phyloP scores from a whole-genome alignment of 495 filamentous ascomycete genomes.

The Pyrenula massariospora region DNA sequence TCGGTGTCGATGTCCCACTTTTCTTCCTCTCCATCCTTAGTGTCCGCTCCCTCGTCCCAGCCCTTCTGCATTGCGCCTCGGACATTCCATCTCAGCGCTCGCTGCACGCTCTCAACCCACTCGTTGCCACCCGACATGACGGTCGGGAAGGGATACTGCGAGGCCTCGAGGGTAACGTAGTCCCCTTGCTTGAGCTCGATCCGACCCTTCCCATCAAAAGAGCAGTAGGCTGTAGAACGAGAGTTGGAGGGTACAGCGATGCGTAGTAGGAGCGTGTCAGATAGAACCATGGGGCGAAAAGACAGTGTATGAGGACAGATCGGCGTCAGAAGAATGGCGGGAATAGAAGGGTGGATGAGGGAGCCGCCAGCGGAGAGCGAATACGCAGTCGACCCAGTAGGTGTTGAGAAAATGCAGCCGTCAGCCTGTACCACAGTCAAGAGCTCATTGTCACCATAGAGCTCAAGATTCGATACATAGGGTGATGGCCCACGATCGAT shows the following conservation, averaged over 20 bases:
- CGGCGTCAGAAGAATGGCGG: conserved; percentile 90
- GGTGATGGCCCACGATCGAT: conserved; percentile 93
- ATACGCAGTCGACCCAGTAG: conserved; percentile 90
- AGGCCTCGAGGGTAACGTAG: conserved; percentile 86
- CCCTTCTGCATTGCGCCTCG: conserved; percentile 76
- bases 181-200: conserved; percentile 86
- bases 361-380: conserved; percentile 92
- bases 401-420: conserved; percentile 93
- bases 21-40: conserved; percentile 25
- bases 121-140: conserved; percentile 67
- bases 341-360: conserved; percentile 92
- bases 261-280: conserved; percentile 80
- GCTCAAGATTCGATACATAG: conserved; percentile 91
- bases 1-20: conserved; percentile 84
- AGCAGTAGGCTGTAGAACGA: conserved; percentile 85
- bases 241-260: conserved; percentile 74
- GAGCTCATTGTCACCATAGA: conserved; percentile 87
- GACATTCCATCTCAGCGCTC: conserved; percentile 88
- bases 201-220: conserved; percentile 92
- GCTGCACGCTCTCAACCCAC: conserved; percentile 89
- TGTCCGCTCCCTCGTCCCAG: conserved; percentile 40
- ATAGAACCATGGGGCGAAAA: conserved; percentile 98
- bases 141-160: conserved; percentile 90
- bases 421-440: conserved; percentile 93
- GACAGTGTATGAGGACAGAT: conserved; percentile 96